Percentiles rank a stretch among this genome's conserved stretches.
These are phyloP conservation scores for Suillus variegatus DNA, from an alignment of 768 basidiomycete genomes.

Conservation along the genomic window DNA sequence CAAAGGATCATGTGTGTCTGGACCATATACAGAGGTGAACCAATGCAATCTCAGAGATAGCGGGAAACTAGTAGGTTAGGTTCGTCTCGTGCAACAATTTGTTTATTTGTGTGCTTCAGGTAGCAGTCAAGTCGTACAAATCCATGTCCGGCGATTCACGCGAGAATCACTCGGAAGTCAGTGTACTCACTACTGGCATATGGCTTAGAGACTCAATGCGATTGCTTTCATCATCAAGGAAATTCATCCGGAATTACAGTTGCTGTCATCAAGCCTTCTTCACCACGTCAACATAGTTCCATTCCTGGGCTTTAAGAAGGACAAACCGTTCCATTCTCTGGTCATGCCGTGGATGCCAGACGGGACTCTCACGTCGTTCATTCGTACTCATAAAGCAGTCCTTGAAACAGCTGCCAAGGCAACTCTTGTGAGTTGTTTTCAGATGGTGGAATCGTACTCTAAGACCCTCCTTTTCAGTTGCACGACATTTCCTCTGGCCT, in stretches of 20 bases:
- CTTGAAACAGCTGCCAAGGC: neutral
- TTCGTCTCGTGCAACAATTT: neutral
- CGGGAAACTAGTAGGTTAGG: neutral
- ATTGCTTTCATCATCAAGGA: neutral
- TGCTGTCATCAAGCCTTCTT: neutral
- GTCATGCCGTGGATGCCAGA: conserved; percentile 1
- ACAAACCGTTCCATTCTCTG: neutral
- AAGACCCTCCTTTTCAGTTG: neutral
- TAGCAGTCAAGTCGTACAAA: neutral
- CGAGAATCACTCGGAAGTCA: neutral
- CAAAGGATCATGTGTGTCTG: neutral
- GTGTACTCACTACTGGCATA: neutral
- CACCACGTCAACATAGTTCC: neutral
- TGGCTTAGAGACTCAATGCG: neutral
- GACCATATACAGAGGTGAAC: neutral
- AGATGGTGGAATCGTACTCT: neutral
- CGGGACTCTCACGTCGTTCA: neutral
- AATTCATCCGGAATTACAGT: neutral
- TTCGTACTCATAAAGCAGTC: neutral
- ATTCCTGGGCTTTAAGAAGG: neutral
- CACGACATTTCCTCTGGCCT: conserved; percentile 2
- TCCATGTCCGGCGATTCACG: neutral
- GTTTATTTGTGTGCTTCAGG: neutral
- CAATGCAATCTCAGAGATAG: neutral
- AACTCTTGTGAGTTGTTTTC: neutral